Base-by-base conservation (phyloP, 176 grass and related monocot genomes). In the Melocanna baccifera region DNA sequence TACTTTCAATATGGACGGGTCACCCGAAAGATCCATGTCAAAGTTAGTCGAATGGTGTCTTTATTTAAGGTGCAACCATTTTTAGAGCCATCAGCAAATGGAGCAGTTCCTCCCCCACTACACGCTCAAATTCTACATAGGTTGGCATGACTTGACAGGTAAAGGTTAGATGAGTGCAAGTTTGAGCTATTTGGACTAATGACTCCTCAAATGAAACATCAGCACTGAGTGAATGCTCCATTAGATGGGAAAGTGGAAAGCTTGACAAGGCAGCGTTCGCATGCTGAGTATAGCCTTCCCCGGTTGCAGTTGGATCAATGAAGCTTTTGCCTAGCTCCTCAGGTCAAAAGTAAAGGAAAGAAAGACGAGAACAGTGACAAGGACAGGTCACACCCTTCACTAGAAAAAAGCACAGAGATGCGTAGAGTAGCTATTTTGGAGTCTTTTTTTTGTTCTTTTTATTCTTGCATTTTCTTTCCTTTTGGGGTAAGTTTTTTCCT, bases 271-370 rank as follows among this genome's bases (percentile, higher is more conserved):
- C 41, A 56, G 15, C 36, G 43, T 36, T 72, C 11, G 46, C 28
- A 25, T n/a, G 46, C 20, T 22, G 37, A 84, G 73, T 79, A 58
- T 57, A 73, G 76, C 87, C 81, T 89, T 88, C 81, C 87, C 81
- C 47, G 26, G 87, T 74, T 88, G 69, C 62, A 45, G 15, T 65
- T 78, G 74, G 20, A 62, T 69, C 76, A 52, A 63, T 19, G 6
- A 69, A 58, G 50, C 16, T 77, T 81, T 63, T 45, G 20, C 13
- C 55, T 45, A 45, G 43, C 43, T 47, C 34, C 62, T 14, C 34
- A 57, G 65, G 78, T 86, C 64, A 86, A 65, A 86, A 80, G 36
- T 40, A 20, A 62, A 19, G 61, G 13, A 62, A 72, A 2, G 13
- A 80, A 41, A 57, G 69, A 62, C 30, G 4, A n/a, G 13, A 72